These are phyloP conservation scores for Hura crepitans DNA, from an alignment of 441 rosid species.

Conservation along the genomic window DNA sequence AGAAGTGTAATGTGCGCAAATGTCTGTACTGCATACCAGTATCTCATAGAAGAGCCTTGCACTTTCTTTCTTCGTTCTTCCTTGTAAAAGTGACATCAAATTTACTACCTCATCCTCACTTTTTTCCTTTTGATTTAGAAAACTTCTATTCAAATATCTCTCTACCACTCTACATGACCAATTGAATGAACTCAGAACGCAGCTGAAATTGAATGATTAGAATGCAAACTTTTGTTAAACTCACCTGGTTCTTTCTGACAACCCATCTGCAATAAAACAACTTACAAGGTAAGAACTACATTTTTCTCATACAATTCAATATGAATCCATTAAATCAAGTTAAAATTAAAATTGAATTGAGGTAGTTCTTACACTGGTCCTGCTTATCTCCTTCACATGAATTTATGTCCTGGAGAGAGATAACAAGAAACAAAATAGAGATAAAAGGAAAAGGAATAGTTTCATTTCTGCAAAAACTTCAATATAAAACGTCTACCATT, in stretches of 20 bases:
- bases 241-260: constrained; percentile 68
- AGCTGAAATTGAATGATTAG: constrained; percentile 8
- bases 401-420: constrained; percentile 39
- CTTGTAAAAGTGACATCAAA: constrained; percentile 42
- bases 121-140: constrained; percentile 33
- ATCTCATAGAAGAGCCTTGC: constrained; percentile 82
- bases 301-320: no score
- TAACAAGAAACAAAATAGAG: constrained; percentile 2
- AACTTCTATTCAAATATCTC: constrained; percentile 42
- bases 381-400: constrained; percentile 35
- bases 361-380: constrained; percentile 42
- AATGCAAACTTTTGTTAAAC: constrained; percentile 5
- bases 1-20: background rate
- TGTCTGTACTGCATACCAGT: constrained; percentile 39
- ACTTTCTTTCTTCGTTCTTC: constrained; percentile 56
- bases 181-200: constrained; percentile 13
- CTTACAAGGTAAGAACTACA: constrained; percentile 15
- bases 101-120: constrained; percentile 50
- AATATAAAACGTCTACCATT: background rate
- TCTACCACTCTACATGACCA: constrained; percentile 44
- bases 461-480: background rate
- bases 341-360: constrained; percentile 17
- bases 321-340: constrained; percentile 10
- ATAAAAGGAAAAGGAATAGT: background rate
- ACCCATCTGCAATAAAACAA: constrained; percentile 48